phyloP scores from a whole-genome alignment of 2,329 filamentous ascomycete species.

The Curvularia sp. region DNA sequence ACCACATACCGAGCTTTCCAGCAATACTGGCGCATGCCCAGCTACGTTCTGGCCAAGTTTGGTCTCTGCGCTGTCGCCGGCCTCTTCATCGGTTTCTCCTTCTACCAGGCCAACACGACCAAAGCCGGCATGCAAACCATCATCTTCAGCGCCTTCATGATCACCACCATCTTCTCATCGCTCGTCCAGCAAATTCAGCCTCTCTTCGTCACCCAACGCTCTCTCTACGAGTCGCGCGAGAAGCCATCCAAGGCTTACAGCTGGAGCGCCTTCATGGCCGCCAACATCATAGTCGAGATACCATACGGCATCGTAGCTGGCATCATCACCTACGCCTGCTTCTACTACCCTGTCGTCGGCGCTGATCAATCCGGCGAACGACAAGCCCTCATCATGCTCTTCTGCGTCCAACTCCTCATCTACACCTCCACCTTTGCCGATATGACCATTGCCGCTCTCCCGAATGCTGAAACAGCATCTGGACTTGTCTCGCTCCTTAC shows the following conservation, averaged over 20 bases:
- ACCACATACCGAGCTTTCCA: constrained; percentile 54
- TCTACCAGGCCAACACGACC: constrained; percentile 49
- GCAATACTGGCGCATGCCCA: constrained; percentile 56
- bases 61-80: constrained; percentile 35
- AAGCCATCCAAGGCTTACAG: constrained; percentile 74
- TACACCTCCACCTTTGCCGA: constrained; percentile 76
- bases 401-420: constrained; percentile 70
- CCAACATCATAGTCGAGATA: constrained; percentile 75
- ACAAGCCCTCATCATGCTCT: constrained; percentile 65
- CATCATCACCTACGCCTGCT: constrained; percentile 68
- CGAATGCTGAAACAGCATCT: constrained; percentile 71
- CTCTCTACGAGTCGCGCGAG: constrained; percentile 67
- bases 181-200: constrained; percentile 66
- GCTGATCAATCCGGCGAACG: constrained; percentile 57
- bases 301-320: constrained; percentile 70
- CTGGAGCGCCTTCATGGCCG: constrained; percentile 75
- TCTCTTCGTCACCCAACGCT: constrained; percentile 64
- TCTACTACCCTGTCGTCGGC: constrained; percentile 66
- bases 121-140: constrained; percentile 55
- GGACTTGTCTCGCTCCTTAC: constrained; percentile 67
- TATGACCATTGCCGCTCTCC: constrained; percentile 74
- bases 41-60: constrained; percentile 51
- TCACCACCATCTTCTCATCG: constrained; percentile 53
- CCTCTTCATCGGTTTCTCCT: constrained; percentile 52
- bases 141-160: constrained; percentile 61